Evolutionary conservation across 139 green algal species (phyloP), one percentile per base, ranked within the genome.

Genomic region (Limnomonas spitsbergensis): DNA sequence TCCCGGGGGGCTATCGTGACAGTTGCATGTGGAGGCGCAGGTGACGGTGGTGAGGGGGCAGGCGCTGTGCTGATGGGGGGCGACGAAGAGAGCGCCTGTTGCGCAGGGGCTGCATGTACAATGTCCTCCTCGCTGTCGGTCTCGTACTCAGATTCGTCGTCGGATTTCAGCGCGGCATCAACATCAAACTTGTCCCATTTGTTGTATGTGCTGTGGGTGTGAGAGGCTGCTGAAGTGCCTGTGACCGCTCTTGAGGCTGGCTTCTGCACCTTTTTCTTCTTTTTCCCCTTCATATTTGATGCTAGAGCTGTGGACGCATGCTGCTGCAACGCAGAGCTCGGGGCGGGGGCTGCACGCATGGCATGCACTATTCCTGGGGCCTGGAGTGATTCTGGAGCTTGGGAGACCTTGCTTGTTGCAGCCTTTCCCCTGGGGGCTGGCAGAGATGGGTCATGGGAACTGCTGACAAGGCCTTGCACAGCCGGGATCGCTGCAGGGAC

Each of bases 111-210:
- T 29, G 34, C 35, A 7, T 76, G 34, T 53, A 54, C 35, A 52
- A 40, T 72, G n/a, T 38, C 56, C 29, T 70, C 56, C 56, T 70
- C 56, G 14, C 56, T 32, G n/a, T 70, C 56, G 40, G 68, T 27
- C 29, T 4, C 68, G 7, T 42, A n/a, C 7, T 42, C n/a, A n/a
- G n/a, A n/a, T n/a, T n/a, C n/a, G n/a, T n/a, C 68, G 7, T 74
- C 68, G 24, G 68, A 74, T 42, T 74, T n/a, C 68, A 74, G 24
- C 4, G 36, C 36, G 7, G 68, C 84, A 37, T 95, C 89, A 1
- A 89, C 81, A 56, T 95, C 87, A 74, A 94, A 90, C 40, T 88
- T 88, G 70, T 94, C 88, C 91, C 91, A 95, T 52, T 92, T 92
- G 67, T 61, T 69, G 69, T 87, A 87, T 14, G 84, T 82, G 7